A percentile compares a stretch with the other conserved stretches of the same genome.
These are phyloP conservation scores for Fusarium citri DNA, from an alignment of 2,329 filamentous ascomycete genomes.

Conservation along the genomic window DNA sequence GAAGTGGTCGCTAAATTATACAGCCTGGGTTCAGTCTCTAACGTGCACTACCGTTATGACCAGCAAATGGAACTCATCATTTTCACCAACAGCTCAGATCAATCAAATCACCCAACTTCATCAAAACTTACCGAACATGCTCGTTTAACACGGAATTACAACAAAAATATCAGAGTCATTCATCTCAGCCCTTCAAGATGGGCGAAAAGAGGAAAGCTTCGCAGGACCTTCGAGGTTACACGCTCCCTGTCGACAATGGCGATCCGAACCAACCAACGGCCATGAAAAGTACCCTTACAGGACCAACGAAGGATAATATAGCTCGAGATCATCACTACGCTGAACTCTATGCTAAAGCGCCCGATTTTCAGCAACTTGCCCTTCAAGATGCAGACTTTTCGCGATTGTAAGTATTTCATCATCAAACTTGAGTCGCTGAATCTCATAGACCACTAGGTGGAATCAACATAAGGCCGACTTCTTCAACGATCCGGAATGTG, in stretches of 20 bases:
- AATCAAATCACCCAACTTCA: background rate
- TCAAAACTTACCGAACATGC: background rate
- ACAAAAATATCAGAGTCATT: background rate
- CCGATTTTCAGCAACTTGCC: slow-evolving; percentile 59
- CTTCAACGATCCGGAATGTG: slow-evolving; percentile 81
- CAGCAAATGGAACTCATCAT: slow-evolving; percentile 6
- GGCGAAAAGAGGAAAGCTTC: slow-evolving; percentile 40
- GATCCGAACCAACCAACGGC: background rate
- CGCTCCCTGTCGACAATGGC: background rate
- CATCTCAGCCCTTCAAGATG: slow-evolving; percentile 10
- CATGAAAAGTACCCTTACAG: background rate
- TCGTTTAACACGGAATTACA: background rate
- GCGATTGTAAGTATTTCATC: slow-evolving; percentile 49
- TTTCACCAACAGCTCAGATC: background rate
- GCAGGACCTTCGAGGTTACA: slow-evolving; percentile 13
- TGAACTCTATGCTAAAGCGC: slow-evolving; percentile 55
- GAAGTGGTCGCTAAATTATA: slow-evolving; percentile 9
- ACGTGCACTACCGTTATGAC: slow-evolving; percentile 12
- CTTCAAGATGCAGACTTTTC: slow-evolving; percentile 57
- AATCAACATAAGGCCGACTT: slow-evolving; percentile 54
- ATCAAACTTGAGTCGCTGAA: background rate
- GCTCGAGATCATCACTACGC: slow-evolving; percentile 50
- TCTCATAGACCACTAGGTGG: slow-evolving; percentile 34
- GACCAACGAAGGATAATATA: slow-evolving; percentile 11
- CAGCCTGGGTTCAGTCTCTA: background rate